Evolutionary conservation across 2,329 filamentous ascomycete species (phyloP).

Genomic region (Fusarium anthophilum): DNA sequence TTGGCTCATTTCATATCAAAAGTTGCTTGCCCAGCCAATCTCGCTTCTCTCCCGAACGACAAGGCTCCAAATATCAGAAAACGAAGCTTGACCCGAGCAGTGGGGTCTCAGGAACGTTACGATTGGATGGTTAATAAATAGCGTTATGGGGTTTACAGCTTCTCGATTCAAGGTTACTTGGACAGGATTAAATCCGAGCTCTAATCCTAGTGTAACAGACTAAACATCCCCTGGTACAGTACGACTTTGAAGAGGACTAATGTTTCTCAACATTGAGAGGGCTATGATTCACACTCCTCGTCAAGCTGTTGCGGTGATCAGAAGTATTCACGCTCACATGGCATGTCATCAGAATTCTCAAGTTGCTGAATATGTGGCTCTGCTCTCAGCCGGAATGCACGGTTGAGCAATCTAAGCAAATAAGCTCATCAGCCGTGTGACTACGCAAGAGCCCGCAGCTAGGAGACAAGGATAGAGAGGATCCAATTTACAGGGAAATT

Average conservation of each 20-base stretch:
- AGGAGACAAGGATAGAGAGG: constrained; percentile 8
- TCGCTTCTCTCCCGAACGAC: neutral
- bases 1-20: constrained; percentile 23
- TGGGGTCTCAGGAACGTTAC: neutral
- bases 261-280: neutral
- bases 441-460: constrained; percentile 13
- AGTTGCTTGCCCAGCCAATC: constrained; percentile 2
- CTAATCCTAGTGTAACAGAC: neutral
- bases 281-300: neutral
- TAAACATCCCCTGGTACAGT: neutral
- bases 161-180: constrained; percentile 10
- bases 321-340: neutral
- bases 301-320: neutral
- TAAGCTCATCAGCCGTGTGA: constrained; percentile 32
- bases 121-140: constrained; percentile 10
- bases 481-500: constrained; percentile 35
- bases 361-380: neutral
- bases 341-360: neutral
- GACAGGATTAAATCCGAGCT: constrained; percentile 18
- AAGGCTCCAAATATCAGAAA: constrained; percentile 1
- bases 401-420: constrained; percentile 21
- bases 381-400: constrained; percentile 18
- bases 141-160: constrained; percentile 16
- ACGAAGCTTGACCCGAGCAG: constrained; percentile 7
- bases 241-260: neutral